Percentiles rank a stretch among this genome's conserved stretches.
These are phyloP conservation scores for Pestalotiopsis sp. DNA, from an alignment of 2,329 filamentous ascomycete genomes.

Conservation along the genomic window DNA sequence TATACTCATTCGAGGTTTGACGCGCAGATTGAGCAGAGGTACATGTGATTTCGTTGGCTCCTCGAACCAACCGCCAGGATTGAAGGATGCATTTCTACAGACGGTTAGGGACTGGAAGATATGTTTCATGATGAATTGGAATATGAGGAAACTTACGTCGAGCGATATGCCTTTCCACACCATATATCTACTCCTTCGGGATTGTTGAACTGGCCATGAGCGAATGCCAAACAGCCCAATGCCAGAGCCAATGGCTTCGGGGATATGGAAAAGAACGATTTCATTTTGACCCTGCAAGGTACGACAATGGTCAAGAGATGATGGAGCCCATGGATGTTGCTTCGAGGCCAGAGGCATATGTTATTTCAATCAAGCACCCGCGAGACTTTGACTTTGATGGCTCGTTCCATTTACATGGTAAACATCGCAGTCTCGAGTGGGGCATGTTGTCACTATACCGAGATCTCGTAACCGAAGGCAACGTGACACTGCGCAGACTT, in stretches of 20 bases:
- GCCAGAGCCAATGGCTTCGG: not conserved
- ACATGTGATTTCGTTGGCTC: conserved; percentile 36
- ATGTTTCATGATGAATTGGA: not conserved
- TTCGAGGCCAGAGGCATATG: not conserved
- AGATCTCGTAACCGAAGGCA: not conserved
- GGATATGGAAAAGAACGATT: not conserved
- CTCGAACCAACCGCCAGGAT: conserved; percentile 49
- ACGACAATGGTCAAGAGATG: not conserved
- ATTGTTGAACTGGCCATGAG: conserved; percentile 32
- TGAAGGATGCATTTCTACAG: conserved; percentile 43
- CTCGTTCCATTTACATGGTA: not conserved
- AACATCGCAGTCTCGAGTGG: not conserved
- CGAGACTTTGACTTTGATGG: not conserved
- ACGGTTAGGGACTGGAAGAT: not conserved
- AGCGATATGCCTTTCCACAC: conserved; percentile 51
- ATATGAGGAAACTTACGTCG: conserved; percentile 30
- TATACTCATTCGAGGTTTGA: conserved; percentile 49
- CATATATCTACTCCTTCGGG: conserved; percentile 46
- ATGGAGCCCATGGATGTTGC: not conserved
- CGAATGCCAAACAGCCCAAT: not conserved
- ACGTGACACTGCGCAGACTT: not conserved
- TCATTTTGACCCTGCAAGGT: not conserved
- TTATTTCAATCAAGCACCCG: not conserved
- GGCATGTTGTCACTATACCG: conserved; percentile 1
- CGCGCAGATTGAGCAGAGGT: conserved; percentile 43